Base-by-base conservation (phyloP, 805 yeast genomes). In the Spencermartinsiella europaea region DNA sequence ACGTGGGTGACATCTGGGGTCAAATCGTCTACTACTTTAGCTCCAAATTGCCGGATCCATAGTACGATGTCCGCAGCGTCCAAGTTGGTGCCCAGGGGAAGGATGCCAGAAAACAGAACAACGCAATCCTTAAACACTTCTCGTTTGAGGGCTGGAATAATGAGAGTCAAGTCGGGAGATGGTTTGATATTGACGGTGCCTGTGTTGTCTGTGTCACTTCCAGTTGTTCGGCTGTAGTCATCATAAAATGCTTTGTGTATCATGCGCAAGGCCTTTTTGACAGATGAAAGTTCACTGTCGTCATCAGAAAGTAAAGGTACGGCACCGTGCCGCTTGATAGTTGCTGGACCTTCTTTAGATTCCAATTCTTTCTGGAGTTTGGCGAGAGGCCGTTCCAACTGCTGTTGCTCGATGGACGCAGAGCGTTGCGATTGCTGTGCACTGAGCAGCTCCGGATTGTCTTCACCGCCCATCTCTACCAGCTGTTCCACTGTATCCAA, bases 41-140 rank as follows among this genome's bases (percentile, higher is more conserved):
- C 97, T 1, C 99, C 99, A 72, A 91, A 91, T 45, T 90, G 86
- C 42, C 77, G 76, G 10, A 91, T 85, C 97, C 98, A 91, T 19
- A 83, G 79, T 1, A 90, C 96, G 38, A 93, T 85, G 61, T 88
- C 96, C 3, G 95, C 93, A 28, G 74, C 68, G 44, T 83, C 81
- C 15, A 85, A 67, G 45, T 79, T 75, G 10, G 81, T 73, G 1
- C 93, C 93, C n/a, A 87, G 61, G 1, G 97, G 97, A 19, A 93
- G 74, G n/a, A 91, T 73, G 0, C 98, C 97, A 3, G 95, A 84
- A 55, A 93, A 83, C 16, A 91, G 73, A 46, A 93, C 77, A 2
- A 79, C 77, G 39, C 81, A 75, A 4, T 82, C 90, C 20, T 73
- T 65, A 49, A 91, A 79, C 1, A 89, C 89, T 47, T 72, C 58